A percentile compares a stretch with the other conserved stretches of the same genome.
phyloP scores from a whole-genome alignment of 257 asterid species.

The Penstemon barbatus region DNA sequence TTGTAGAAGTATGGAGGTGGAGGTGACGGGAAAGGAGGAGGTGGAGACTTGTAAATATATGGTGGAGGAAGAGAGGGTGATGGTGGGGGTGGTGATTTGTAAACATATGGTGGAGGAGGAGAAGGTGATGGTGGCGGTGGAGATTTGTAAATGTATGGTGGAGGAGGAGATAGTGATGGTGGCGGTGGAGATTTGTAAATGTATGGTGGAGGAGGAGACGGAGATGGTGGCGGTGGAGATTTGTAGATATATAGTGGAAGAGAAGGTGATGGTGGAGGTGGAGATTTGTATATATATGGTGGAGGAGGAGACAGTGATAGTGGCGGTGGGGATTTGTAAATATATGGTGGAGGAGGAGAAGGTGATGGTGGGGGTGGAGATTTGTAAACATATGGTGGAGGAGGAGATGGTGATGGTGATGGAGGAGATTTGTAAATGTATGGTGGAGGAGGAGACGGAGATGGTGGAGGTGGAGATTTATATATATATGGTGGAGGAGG shows the following conservation, averaged over 20 bases:
- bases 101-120: conserved; percentile 24
- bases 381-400: not conserved
- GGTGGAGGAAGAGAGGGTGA: conserved; percentile 16
- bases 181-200: conserved; percentile 34
- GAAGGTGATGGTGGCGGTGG: conserved; percentile 22
- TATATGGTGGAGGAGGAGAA: conserved; percentile 5
- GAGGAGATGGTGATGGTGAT: conserved; percentile 22
- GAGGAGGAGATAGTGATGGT: conserved; percentile 10
- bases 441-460: conserved; percentile 5
- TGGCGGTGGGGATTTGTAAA: not conserved
- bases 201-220: conserved; percentile 22
- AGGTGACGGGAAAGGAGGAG: not conserved
- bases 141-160: conserved; percentile 3
- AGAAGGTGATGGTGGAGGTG: conserved; percentile 25
- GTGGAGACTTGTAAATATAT: conserved; percentile 15
- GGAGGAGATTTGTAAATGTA: conserved; percentile 27
- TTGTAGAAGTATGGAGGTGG: no score
- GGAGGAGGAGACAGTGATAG: conserved; percentile 15
- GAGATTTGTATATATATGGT: conserved; percentile 26
- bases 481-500: conserved; percentile 23
- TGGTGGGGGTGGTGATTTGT: conserved; percentile 30
- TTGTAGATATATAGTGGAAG: not conserved
- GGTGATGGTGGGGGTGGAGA: conserved; percentile 24
- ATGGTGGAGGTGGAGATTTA: not conserved
- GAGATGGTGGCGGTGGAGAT: conserved; percentile 6